Percentiles rank a stretch among this genome's conserved stretches.
phyloP scores from a whole-genome alignment of 345 rosid genomes.

The Ceriops decandra region DNA sequence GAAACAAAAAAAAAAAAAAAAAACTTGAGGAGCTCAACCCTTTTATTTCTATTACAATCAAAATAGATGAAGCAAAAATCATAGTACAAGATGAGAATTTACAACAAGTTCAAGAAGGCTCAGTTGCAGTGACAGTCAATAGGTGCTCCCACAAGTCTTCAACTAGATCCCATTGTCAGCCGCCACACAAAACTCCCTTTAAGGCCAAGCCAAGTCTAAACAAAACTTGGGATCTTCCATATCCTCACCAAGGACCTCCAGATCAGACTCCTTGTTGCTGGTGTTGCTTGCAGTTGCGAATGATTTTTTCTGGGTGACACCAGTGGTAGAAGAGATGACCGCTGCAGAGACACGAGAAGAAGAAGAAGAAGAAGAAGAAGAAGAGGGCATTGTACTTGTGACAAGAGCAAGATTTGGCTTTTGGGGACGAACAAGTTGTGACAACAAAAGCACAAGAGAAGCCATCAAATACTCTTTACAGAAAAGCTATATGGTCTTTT shows the following conservation, averaged over 20 bases:
- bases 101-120: too few relatives aligned
- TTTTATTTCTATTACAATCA: too few relatives aligned
- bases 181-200: neutral
- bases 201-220: constrained; percentile 21
- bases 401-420: constrained; percentile 11
- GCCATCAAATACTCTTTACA: neutral
- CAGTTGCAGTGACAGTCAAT: too few relatives aligned
- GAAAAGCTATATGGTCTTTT: too few relatives aligned
- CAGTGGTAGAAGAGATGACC: neutral
- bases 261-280: neutral
- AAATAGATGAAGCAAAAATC: too few relatives aligned
- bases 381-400: neutral
- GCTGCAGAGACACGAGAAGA: neutral
- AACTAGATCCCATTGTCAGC: too few relatives aligned
- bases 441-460: constrained; percentile 19
- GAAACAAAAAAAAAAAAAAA: too few relatives aligned
- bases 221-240: constrained; percentile 16
- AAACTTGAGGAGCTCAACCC: too few relatives aligned
- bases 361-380: neutral
- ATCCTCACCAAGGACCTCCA: constrained; percentile 2
- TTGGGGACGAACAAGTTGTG: constrained; percentile 12
- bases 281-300: neutral
- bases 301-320: neutral
- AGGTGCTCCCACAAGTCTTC: too few relatives aligned
- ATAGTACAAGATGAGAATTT: too few relatives aligned